These are phyloP conservation scores for Podila verticillata DNA, from an alignment of 192 early-diverging fungal species.

Conservation along the genomic window DNA sequence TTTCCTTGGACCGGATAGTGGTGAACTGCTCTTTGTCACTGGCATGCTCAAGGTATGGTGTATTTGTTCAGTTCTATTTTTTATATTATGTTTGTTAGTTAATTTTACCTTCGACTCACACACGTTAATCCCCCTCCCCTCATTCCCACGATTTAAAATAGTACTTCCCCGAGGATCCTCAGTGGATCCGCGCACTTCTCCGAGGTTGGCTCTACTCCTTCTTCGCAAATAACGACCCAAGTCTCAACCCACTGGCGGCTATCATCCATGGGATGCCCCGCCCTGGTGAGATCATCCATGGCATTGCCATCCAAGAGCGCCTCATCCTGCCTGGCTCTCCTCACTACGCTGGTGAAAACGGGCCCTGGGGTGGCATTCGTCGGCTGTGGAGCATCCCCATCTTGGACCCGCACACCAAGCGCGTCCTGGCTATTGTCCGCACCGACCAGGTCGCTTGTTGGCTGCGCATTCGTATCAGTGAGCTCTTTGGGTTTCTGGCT, in stretches of 20 bases:
- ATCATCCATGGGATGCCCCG: background rate
- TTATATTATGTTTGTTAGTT: background rate
- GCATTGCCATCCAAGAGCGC: background rate
- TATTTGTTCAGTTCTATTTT: background rate
- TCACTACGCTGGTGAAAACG: background rate
- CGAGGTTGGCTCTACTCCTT: background rate
- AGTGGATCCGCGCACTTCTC: background rate
- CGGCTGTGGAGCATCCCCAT: background rate
- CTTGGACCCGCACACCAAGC: background rate
- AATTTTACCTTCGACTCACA: background rate
- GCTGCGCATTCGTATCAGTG: background rate
- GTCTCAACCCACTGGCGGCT: background rate
- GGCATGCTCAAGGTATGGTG: background rate
- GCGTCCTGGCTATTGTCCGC: background rate
- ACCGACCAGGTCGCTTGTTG: conserved; percentile 4
- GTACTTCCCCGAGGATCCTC: background rate
- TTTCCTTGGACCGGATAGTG: background rate
- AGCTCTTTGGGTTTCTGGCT: background rate
- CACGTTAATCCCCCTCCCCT: background rate
- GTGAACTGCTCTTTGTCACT: background rate
- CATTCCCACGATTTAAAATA: background rate
- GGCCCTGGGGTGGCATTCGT: background rate
- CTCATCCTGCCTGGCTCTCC: background rate
- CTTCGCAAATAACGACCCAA: background rate
- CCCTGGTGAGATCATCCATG: background rate